Base-by-base conservation (phyloP, 805 yeast genomes). In the Priceomyces medius region DNA sequence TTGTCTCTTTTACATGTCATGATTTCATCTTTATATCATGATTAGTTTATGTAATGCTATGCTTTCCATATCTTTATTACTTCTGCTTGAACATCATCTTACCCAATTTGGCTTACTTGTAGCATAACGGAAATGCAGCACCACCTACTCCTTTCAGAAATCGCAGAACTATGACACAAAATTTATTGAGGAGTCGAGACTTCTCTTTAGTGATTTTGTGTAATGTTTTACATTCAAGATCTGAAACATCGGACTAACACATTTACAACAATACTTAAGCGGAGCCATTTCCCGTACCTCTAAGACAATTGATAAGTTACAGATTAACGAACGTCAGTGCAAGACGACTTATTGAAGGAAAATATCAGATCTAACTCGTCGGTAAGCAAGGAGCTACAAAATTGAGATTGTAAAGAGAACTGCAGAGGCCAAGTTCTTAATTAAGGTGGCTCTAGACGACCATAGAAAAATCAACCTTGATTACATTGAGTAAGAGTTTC, bases 211-310 rank as follows among this genome's bases (percentile, higher is more conserved):
- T 20, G 44, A 16, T 20, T 47, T 47, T 47, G 51, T 47, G 51
- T 36, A 35, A 47, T 42, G 51, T 47, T 47, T 47, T 41, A 47
- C 36, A 42, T 41, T 42, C 38, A 12, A 37, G 40, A 47, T 44
- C 42, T 47, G 51, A 47, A 47, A 47, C 51, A 41, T 24, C 33
- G 9, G 13, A 17, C 27, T 40, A 35, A 34, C 43, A 35, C 43
- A 40, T 34, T 26, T 26, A 24, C 24, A 35, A 40, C 29, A 35
- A 17, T 40, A 40, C 31, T 35, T 40, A 40, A 35, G 35, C n/a
- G 32, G 33, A 27, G 19, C 4, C 10, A 35, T 20, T 23, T 29
- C 35, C 43, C 19, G 20, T 3, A 16, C 34, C 27, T 36, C 13
- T 13, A 35, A 24, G 14, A n/a, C 10, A 9, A 4, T 26, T 26